Conservation (phyloP, 108 stramenopile genomes). For the Chaetoceros tenuissimus region DNA sequence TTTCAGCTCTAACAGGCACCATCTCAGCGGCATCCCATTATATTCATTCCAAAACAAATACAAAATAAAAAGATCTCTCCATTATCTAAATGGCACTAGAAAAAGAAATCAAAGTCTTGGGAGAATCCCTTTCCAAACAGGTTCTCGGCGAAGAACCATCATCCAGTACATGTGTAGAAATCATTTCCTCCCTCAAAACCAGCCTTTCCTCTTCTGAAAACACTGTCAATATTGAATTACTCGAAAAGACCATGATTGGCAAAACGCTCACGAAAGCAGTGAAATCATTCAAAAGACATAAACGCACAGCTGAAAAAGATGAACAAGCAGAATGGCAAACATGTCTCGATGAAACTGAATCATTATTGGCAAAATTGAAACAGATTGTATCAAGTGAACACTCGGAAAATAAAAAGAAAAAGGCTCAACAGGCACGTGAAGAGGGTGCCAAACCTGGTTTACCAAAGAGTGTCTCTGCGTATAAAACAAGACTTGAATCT, state of each 20-base stretch:
- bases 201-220: neutral
- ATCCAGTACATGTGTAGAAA: neutral
- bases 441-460: slow-evolving; percentile 17
- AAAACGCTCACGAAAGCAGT: slow-evolving; percentile 33
- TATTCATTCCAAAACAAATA: too few species aligned
- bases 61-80: too few species aligned
- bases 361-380: slow-evolving; percentile 34
- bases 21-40: too few species aligned
- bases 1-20: too few species aligned
- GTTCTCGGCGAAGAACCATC: neutral
- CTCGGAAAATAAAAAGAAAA: slow-evolving; percentile 4
- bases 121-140: neutral
- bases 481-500: slow-evolving; percentile 30
- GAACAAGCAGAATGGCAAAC: slow-evolving; percentile 22
- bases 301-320: slow-evolving; percentile 22
- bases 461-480: slow-evolving; percentile 35
- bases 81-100: too few species aligned
- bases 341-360: slow-evolving; percentile 11
- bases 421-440: neutral
- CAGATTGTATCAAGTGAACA: slow-evolving; percentile 14
- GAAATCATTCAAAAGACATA: slow-evolving; percentile 43
- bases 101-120: neutral
- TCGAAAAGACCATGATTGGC: slow-evolving; percentile 42
- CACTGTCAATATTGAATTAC: slow-evolving; percentile 1
- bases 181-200: neutral